Evolutionary conservation across 495 filamentous ascomycete genomes (phyloP).

Genomic region (Trichoderma erinaceum): DNA sequence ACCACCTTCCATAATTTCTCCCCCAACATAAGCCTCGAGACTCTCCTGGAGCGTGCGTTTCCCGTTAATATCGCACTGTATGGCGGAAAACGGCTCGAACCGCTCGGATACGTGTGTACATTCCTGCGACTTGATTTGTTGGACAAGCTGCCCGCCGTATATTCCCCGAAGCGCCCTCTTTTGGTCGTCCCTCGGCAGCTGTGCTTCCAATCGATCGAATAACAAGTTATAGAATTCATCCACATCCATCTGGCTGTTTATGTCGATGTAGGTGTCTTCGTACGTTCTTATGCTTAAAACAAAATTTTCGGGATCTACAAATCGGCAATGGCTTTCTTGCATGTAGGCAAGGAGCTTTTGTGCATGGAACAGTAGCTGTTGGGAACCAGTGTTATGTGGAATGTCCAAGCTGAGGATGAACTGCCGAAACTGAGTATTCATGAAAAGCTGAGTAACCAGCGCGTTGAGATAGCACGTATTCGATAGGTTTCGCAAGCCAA

Average conservation of each 20-base stretch:
- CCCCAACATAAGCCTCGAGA: slow-evolving; percentile 86
- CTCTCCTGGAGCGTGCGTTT: slow-evolving; percentile 81
- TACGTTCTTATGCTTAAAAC: slow-evolving; percentile 74
- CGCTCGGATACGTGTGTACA: slow-evolving; percentile 90
- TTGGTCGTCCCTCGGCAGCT: slow-evolving; percentile 58
- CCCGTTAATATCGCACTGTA: slow-evolving; percentile 95
- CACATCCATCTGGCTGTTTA: slow-evolving; percentile 91
- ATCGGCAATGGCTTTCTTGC: slow-evolving; percentile 72
- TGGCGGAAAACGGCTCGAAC: slow-evolving; percentile 86
- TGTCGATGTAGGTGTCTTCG: slow-evolving; percentile 78
- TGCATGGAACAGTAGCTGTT: slow-evolving; percentile 67
- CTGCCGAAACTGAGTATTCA: slow-evolving; percentile 82
- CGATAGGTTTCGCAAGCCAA: slow-evolving; percentile 80
- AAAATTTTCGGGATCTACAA: slow-evolving; percentile 64
- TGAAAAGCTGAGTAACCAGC: slow-evolving; percentile 90
- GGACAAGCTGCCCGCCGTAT: slow-evolving; percentile 86
- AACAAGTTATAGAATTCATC: slow-evolving; percentile 95
- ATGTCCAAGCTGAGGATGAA: slow-evolving; percentile 67
- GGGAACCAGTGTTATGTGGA: slow-evolving; percentile 47
- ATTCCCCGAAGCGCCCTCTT: slow-evolving; percentile 77
- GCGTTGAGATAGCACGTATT: slow-evolving; percentile 99
- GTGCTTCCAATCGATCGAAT: slow-evolving; percentile 85
- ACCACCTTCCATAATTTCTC: slow-evolving; percentile 95
- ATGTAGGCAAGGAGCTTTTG: slow-evolving; percentile 77
- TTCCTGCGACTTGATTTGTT: slow-evolving; percentile 92